Evolutionary conservation across 345 rosid species (phyloP), one percentile per base, ranked within the genome.

Genomic region (Camelina neglecta): DNA sequence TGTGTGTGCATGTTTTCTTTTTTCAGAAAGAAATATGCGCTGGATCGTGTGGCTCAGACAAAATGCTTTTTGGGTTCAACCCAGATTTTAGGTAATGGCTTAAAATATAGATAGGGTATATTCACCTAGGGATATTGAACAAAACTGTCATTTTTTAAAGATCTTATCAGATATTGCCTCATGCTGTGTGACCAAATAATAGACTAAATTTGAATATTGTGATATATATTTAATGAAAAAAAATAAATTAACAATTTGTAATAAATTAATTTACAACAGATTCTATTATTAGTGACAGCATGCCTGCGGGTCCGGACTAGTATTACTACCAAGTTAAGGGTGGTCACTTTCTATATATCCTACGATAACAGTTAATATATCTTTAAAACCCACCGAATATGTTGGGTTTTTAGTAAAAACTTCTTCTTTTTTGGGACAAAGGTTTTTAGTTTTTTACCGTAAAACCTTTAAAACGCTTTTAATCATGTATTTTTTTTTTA

Each of bases 21-120:
- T 48, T 54, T 53, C 31, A 73, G 62, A 57, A 73, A 41, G 55
- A 73, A 64, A 56, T 58, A 74, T 65, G 72, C 12, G 78, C 11
- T 74, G 23, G 51, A 36, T 48, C 51, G 50, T 74, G 65, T 74
- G 78, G 66, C 59, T 65, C 71, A 57, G 38, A 66, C 49, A 9
- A 56, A 45, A 56, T 56, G 77, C 20, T 16, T 63, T 65, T 65
- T 21, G 51, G 71, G 39, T 57, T 74, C 39, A 36, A 66, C 66
- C 60, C 72, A 66, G 59, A 23, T 57, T 63, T 41, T 47, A 57
- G 51, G 60, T 47, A 21, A 55, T 45, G 65, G 18, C 58, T 56
- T 39, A 8, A 38, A 38, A 35, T 33, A 33, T 0, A 51, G 21
- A 55, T 11, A 55, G 20, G 31, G 38, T 64, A 54, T 33, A 6